Evolutionary conservation across 805 yeast species (phyloP).

Genomic region (Aciculoconidium aculeatum): DNA sequence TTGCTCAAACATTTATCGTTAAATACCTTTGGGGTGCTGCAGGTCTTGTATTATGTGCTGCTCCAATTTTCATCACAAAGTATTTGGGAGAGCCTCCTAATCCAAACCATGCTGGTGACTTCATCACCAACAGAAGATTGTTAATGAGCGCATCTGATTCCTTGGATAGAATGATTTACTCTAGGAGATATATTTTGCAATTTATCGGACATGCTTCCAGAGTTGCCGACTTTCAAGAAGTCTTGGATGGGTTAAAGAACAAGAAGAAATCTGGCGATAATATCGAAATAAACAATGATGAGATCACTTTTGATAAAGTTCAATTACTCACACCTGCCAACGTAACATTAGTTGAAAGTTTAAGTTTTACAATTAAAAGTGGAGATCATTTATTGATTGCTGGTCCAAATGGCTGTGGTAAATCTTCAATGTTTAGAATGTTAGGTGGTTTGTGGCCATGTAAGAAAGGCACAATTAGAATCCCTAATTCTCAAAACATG

Average conservation of each 20-base stretch:
- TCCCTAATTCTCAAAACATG: slow-evolving; percentile 62
- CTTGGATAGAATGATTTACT: slow-evolving; percentile 77
- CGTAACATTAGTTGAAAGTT: slow-evolving; percentile 58
- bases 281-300: slow-evolving; percentile 36
- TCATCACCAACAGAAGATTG: slow-evolving; percentile 82
- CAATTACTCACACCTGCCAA: slow-evolving; percentile 85
- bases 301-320: slow-evolving; percentile 65
- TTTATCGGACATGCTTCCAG: slow-evolving; percentile 77
- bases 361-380: slow-evolving; percentile 66
- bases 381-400: slow-evolving; percentile 86
- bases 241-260: slow-evolving; percentile 39
- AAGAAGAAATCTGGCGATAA: slow-evolving; percentile 12
- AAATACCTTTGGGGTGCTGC: slow-evolving; percentile 96
- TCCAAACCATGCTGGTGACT: slow-evolving; percentile 62
- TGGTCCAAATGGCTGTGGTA: slow-evolving; percentile 96
- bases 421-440: slow-evolving; percentile 84
- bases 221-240: slow-evolving; percentile 62
- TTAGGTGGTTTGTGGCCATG: slow-evolving; percentile 95
- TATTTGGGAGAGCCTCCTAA: slow-evolving; percentile 41
- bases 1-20: slow-evolving; percentile 81
- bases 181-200: slow-evolving; percentile 79
- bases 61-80: slow-evolving; percentile 73
- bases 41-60: slow-evolving; percentile 79
- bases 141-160: slow-evolving; percentile 82
- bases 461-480: slow-evolving; percentile 47